Conservation (phyloP, 306 rosid species). For the Acacia confusa region DNA sequence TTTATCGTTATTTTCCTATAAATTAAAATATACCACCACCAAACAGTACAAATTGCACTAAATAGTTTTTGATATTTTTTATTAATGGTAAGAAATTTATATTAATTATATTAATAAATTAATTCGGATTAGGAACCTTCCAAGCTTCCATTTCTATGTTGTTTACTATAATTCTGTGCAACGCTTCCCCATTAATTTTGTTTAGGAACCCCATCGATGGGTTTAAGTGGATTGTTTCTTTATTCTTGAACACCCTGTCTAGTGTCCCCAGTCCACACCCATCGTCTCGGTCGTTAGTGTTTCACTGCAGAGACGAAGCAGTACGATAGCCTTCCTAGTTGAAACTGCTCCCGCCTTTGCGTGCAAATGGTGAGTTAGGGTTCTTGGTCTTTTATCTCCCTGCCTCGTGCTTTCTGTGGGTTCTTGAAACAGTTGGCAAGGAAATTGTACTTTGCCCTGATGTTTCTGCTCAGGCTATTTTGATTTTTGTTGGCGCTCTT, state of each 20-base stretch:
- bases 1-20: too few relatives aligned
- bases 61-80: too few relatives aligned
- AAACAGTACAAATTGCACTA: too few relatives aligned
- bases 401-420: background rate
- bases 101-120: too few relatives aligned
- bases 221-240: background rate
- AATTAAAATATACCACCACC: too few relatives aligned
- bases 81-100: too few relatives aligned
- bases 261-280: background rate
- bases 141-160: too few relatives aligned
- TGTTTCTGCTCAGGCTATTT: background rate
- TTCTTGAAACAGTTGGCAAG: background rate
- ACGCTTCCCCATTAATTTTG: too few relatives aligned
- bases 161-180: too few relatives aligned
- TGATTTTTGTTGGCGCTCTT: background rate
- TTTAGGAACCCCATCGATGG: background rate
- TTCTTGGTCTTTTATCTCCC: slow-evolving; percentile 22
- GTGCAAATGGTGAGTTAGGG: slow-evolving; percentile 50
- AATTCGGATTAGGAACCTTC: too few relatives aligned
- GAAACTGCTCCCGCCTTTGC: slow-evolving; percentile 32
- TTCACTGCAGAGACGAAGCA: background rate
- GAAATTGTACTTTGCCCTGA: slow-evolving; percentile 1
- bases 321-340: background rate
- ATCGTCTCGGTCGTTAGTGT: background rate
- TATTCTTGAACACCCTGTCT: background rate